Base-by-base conservation (phyloP, 305 asterid genomes). In the Ajuga reptans region DNA sequence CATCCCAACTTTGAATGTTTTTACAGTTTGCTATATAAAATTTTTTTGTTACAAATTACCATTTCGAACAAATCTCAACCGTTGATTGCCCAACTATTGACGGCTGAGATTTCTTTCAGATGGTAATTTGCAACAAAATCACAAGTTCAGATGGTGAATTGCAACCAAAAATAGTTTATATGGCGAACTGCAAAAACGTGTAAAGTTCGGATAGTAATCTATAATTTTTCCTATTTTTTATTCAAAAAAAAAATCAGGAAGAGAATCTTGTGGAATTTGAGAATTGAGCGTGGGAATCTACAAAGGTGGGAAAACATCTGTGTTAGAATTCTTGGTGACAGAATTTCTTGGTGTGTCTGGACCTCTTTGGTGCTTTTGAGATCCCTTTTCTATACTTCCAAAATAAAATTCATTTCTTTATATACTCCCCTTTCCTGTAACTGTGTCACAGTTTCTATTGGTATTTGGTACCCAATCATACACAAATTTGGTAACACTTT, bases 361-460 rank as follows among this genome's bases (percentile, higher is more conserved):
- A n/a, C 74, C 33, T 71, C 77, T 61, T 77, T 83, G 85, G 72
- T 77, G 82, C 83, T 85, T 81, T 78, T 76, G 70, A 79, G 81
- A 81, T 71, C 76, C 56, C 66, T 71, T 73, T 66, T 43, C n/a
- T 42, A 33, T 69, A 9, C 27, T 68, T 60, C 37, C 17, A 62
- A 27, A 51, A 18, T 46, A 43, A 37, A 39, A 37, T 18, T 34
- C 39, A 29, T 21, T 46, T 46, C 18, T 50, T 68, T 50, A 37
- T 36, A 10, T 27, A 27, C 42, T n/a, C n/a, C n/a, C n/a, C n/a
- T 59, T 74, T 65, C 7, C 77, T 50, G 68, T 64, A n/a, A 17
- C 49, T 55, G 72, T 62, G 68, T 69, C 14, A 75, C 68, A 46
- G 42, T 33, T 51, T 24, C 54, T 42, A 34, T 10, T 45, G 55